Percentiles rank a stretch among this genome's conserved stretches.
Conservation (phyloP, 2,329 filamentous ascomycete species). For the Aspergillus sp. region DNA sequence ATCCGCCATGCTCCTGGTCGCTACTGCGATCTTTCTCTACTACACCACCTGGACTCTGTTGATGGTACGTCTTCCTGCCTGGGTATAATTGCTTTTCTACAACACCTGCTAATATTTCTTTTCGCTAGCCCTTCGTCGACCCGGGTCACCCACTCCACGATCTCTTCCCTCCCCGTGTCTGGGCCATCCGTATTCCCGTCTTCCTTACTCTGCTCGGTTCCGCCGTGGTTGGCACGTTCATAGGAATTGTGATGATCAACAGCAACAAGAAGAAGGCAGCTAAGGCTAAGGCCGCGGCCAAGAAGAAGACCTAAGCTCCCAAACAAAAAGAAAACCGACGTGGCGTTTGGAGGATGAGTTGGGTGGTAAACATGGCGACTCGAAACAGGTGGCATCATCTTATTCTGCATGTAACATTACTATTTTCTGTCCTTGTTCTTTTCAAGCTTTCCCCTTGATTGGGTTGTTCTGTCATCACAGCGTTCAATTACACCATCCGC, state of each 20-base stretch:
- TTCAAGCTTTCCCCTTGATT: neutral
- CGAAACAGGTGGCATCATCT: conserved; percentile 5
- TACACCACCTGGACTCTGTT: conserved; percentile 97
- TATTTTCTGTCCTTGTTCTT: neutral
- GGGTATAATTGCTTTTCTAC: neutral
- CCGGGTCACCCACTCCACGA: conserved; percentile 88
- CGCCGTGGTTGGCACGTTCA: conserved; percentile 92
- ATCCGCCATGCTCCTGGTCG: conserved; percentile 73
- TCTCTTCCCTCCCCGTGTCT: conserved; percentile 94
- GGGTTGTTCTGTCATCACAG: neutral
- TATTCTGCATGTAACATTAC: conserved; percentile 8
- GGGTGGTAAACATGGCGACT: conserved; percentile 7
- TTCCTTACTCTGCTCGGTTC: conserved; percentile 90
- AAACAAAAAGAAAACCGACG: neutral
- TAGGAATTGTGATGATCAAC: conserved; percentile 96
- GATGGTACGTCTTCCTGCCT: conserved; percentile 70
- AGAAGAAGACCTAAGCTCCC: conserved; percentile 75
- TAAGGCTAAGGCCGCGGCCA: conserved; percentile 79
- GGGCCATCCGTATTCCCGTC: conserved; percentile 97
- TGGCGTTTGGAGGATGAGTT: neutral
- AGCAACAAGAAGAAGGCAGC: conserved; percentile 97
- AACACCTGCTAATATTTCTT: neutral
- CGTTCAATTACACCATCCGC: conserved; percentile 5
- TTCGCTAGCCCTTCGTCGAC: conserved; percentile 87
- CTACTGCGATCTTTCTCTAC: conserved; percentile 77